Base-by-base conservation (phyloP, 2,329 filamentous ascomycete genomes). In the Cytospora piceicola region DNA sequence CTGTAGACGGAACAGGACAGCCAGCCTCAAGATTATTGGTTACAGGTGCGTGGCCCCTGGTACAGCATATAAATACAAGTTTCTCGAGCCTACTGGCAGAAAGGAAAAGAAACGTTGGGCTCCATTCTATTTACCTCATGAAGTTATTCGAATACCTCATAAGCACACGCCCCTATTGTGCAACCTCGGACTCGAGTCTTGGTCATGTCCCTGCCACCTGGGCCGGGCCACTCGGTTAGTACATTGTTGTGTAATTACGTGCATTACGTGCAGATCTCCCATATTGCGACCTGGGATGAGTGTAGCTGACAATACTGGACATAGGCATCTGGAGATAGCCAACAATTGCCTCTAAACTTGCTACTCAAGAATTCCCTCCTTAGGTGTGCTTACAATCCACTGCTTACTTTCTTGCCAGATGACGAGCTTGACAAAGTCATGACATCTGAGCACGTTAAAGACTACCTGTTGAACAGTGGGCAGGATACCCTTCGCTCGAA, bases 371-470 rank as follows among this genome's bases (percentile, higher is more conserved):
- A 22, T 3, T 6, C n/a, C 4, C 20, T 49, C 15, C n/a, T 3
- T n/a, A 9, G 24, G 42, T 49, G 42, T 22, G 15, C 42, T 49
- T 49, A 49, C 42, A 22, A 49, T 17, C 20, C n/a, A n/a, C n/a
- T n/a, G n/a, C n/a, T 22, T 49, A 49, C 42, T 6, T 58, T 42
- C 34, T 42, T 58, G 15, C 56, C 56, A 4, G 36, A 58, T 29
- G 36, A 58, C n/a, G 22, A 46, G 15, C 14, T 58, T 20, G 24
- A 7, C 11, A 42, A 30, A 20, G 42, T 58, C 9, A 58, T 58
- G 56, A 46, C 32, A n/a, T 6, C 24, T 9, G 36, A 58, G 5
- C 17, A 58, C 24, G 24, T 58, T 29, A 9, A 30, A 46, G 9
- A 58, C 4, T 58, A 46, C 22, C 22, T 58, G 11, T 30, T 12